Evolutionary conservation across 2,329 filamentous ascomycete genomes (phyloP).

Genomic region (Tolypocladium cylindrosporum): DNA sequence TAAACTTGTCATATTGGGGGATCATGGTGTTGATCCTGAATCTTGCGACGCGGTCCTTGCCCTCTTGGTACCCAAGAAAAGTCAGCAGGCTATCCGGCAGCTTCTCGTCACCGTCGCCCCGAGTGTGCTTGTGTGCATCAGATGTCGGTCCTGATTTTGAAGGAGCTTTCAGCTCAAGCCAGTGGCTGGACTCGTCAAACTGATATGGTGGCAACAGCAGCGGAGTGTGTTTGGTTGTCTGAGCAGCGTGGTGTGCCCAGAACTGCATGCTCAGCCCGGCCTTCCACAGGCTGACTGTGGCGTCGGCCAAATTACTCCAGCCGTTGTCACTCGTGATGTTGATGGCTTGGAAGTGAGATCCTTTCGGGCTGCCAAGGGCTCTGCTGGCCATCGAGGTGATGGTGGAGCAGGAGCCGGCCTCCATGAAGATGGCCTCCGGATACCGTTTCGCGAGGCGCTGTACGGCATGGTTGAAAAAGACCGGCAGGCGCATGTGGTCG

Average conservation of each 20-base stretch:
- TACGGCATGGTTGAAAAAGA: conserved; percentile 33
- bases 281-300: conserved; percentile 27
- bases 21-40: conserved; percentile 31
- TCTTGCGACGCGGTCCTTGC: conserved; percentile 7
- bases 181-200: conserved; percentile 28
- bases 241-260: conserved; percentile 24
- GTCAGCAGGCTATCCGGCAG: neutral
- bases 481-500: conserved; percentile 30
- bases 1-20: conserved; percentile 20
- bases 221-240: conserved; percentile 11
- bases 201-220: conserved; percentile 30
- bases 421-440: conserved; percentile 17
- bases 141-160: neutral
- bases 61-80: neutral
- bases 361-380: conserved; percentile 9
- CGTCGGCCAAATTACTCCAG: conserved; percentile 10
- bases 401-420: conserved; percentile 29
- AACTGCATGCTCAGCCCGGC: conserved; percentile 20
- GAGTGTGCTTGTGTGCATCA: neutral
- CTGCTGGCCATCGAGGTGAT: conserved; percentile 22
- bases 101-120: neutral
- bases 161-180: conserved; percentile 21
- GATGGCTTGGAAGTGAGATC: neutral
- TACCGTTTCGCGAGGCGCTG: conserved; percentile 22
- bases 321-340: conserved; percentile 1